Conservation (phyloP, 192 early-diverging fungal species). For the Neocallimastix lanati region DNA sequence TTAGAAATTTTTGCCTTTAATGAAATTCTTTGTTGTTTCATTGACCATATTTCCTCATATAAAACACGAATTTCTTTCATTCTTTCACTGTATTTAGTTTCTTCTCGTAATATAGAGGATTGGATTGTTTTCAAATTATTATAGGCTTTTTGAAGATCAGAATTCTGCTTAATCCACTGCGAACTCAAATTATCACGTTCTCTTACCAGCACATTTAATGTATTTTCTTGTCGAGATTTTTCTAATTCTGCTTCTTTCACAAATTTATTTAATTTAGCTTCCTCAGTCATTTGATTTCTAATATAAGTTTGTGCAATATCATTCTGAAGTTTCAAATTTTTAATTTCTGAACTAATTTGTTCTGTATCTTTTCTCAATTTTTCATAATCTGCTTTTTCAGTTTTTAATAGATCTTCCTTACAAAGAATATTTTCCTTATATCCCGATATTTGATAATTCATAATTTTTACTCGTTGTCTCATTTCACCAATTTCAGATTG, state of each 20-base stretch:
- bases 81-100: constrained; percentile 21
- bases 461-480: constrained; percentile 40
- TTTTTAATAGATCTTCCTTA: constrained; percentile 25
- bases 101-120: constrained; percentile 20
- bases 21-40: constrained; percentile 3
- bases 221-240: constrained; percentile 31
- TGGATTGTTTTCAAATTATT: constrained; percentile 30
- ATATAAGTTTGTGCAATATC: constrained; percentile 38
- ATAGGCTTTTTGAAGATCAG: constrained; percentile 34
- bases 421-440: constrained; percentile 37
- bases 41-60: constrained; percentile 8
- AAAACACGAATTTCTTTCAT: constrained; percentile 6
- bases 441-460: constrained; percentile 49
- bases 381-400: constrained; percentile 21
- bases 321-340: constrained; percentile 33
- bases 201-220: constrained; percentile 25
- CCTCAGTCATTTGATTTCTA: constrained; percentile 24
- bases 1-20: constrained; percentile 11
- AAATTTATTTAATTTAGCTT: constrained; percentile 36
- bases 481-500: constrained; percentile 39
- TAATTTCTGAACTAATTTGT: constrained; percentile 28
- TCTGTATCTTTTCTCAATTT: constrained; percentile 33
- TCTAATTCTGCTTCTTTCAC: constrained; percentile 45
- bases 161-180: constrained; percentile 34
- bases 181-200: constrained; percentile 35